These are phyloP conservation scores for Schizonepeta tenuifolia DNA, from an alignment of 257 asterid species.

Conservation along the genomic window DNA sequence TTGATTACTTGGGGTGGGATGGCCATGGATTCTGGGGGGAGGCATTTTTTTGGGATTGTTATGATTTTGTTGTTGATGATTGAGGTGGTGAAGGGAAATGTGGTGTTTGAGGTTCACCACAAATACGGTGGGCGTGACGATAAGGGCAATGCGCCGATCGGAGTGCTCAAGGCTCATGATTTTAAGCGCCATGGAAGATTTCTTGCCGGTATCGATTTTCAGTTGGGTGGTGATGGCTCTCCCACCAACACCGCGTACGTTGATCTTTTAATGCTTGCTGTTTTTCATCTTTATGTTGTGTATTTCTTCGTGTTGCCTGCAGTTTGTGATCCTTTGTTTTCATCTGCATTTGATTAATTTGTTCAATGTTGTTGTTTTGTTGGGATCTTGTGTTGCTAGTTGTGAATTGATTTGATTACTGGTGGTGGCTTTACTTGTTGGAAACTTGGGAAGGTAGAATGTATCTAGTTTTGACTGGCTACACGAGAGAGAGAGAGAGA, in stretches of 20 bases:
- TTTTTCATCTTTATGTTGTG: neutral
- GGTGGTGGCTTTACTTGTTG: neutral
- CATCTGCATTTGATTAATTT: neutral
- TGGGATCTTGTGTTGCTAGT: neutral
- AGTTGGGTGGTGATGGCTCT: constrained; percentile 57
- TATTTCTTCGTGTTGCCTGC: neutral
- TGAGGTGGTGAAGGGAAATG: constrained; percentile 34
- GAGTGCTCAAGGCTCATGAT: constrained; percentile 52
- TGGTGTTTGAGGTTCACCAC: constrained; percentile 43
- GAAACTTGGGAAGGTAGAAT: neutral
- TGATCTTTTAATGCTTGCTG: neutral
- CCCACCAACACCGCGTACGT: constrained; percentile 35
- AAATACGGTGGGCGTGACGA: constrained; percentile 47
- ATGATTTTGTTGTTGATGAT: constrained; percentile 4
- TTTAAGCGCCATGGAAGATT: constrained; percentile 54
- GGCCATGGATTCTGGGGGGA: constrained; percentile 49
- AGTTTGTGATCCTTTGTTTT: neutral
- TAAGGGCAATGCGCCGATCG: constrained; percentile 35
- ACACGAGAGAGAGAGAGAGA: neutral
- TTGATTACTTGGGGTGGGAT: constrained; percentile 23
- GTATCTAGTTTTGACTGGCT: neutral
- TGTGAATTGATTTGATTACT: neutral
- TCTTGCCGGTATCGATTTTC: constrained; percentile 52
- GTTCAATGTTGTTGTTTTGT: neutral
- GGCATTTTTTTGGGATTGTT: constrained; percentile 9